Evolutionary conservation across 345 rosid species (phyloP), one percentile per base, ranked within the genome.

Genomic region (Boechera retrofracta): DNA sequence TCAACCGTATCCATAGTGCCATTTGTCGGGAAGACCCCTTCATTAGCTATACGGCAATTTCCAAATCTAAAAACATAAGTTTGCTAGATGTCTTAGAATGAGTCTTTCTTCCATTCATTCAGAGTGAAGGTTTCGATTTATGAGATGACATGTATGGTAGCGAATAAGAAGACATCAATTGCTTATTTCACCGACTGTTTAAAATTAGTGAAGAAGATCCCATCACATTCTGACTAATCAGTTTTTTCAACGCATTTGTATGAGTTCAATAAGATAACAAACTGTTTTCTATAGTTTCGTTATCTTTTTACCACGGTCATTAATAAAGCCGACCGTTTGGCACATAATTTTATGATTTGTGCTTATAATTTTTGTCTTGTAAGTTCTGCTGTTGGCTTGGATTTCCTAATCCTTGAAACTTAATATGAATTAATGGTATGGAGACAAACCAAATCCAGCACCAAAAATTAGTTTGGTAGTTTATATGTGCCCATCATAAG

Each of bases 1-100:
- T 41, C 63, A 69, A 62, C 57, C 75, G 75, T 76, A 76, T 42
- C 32, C 57, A 60, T 62, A 69, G 15, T 69, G 32, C 61, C 61
- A 67, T 48, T 58, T 67, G 67, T 58, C 18, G 60, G 67, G 67
- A 59, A 75, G 45, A 48, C 52, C 44, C 72, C 5, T 58, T 48
- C 67, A 28, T 67, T 28, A 4, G 26, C 42, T 47, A 36, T 36
- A 21, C 45, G 12, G 21, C 49, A 45, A 45, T 62, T 32, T 48
- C 31, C 49, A 65, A 44, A 65, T 49, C 73, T 21, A 56, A 63
- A 63, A 28, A 51, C 31, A 26, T 38, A 16, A 44, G 29, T 12
- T 47, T 71, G 7, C 29, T 3, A 52, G 56, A 52, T 13, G 56
- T 51, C 11, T 51, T 51, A 3, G 11, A 11, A 21, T 51, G 29